phyloP scores from a whole-genome alignment of 2,329 filamentous ascomycete genomes.

The Alternaria arbusti region DNA sequence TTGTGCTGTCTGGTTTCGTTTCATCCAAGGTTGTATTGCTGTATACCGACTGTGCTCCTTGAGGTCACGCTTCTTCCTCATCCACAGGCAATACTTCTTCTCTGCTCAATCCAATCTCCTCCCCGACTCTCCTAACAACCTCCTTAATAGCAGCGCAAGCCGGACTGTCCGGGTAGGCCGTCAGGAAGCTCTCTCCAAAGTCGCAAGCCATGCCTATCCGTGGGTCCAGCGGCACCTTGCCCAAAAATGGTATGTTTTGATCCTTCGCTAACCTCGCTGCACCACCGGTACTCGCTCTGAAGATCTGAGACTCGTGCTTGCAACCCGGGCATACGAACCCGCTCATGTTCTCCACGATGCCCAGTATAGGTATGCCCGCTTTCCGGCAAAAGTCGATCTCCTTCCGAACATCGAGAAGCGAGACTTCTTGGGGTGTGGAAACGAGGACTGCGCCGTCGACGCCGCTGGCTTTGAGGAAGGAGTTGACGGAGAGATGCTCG shows the following conservation, averaged over 20 bases:
- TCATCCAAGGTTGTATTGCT: not conserved
- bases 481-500: constrained; percentile 93
- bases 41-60: not conserved
- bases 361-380: constrained; percentile 85
- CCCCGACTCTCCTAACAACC: constrained; percentile 77
- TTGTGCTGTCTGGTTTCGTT: not conserved
- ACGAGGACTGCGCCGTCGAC: constrained; percentile 94
- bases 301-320: constrained; percentile 80
- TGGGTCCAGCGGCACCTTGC: constrained; percentile 88
- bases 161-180: constrained; percentile 90
- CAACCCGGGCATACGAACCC: constrained; percentile 96
- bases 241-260: constrained; percentile 86
- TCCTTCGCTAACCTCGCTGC: constrained; percentile 81
- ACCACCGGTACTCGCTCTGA: constrained; percentile 88
- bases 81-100: constrained; percentile 38
- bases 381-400: constrained; percentile 98
- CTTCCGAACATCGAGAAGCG: constrained; percentile 89
- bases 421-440: constrained; percentile 93
- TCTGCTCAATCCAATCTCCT: constrained; percentile 43
- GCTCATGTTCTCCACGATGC: constrained; percentile 97
- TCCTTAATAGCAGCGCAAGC: constrained; percentile 81
- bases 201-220: constrained; percentile 96
- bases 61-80: constrained; percentile 16
- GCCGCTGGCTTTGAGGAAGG: constrained; percentile 86
- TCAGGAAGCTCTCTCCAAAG: constrained; percentile 96